Percentiles rank a stretch among this genome's conserved stretches.
phyloP scores from a whole-genome alignment of 305 asterid species.

The Coffea humblotiana region DNA sequence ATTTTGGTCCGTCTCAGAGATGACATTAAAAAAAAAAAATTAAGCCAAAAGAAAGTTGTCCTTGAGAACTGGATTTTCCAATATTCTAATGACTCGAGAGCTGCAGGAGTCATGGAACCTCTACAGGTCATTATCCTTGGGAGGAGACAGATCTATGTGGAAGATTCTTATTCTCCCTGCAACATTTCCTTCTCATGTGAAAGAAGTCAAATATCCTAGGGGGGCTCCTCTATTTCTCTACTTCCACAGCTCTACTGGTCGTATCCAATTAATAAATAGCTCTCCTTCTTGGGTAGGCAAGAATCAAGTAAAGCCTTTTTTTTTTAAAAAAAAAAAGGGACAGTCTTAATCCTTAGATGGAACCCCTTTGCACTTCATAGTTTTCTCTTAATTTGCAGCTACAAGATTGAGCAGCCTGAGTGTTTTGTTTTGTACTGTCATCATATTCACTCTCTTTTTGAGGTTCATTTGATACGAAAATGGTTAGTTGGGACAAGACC shows the following conservation, averaged over 20 bases:
- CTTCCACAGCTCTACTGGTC: not conserved
- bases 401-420: not conserved
- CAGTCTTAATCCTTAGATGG: too few species aligned
- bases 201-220: conserved; percentile 1
- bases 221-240: not conserved
- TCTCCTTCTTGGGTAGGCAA: not conserved
- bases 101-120: conserved; percentile 12
- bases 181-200: not conserved
- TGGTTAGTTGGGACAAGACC: too few species aligned
- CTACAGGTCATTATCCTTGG: conserved; percentile 8
- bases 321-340: too few species aligned
- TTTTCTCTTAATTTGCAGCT: too few species aligned
- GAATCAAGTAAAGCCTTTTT: not conserved
- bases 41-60: not conserved
- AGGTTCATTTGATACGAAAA: too few species aligned
- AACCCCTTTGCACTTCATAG: too few species aligned
- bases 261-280: not conserved
- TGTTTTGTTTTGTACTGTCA: too few species aligned
- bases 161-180: conserved; percentile 5
- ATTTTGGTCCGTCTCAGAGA: conserved; percentile 15
- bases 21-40: conserved; percentile 1
- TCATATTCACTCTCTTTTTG: too few species aligned
- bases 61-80: conserved; percentile 13
- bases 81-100: conserved; percentile 5
- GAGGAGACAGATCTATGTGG: not conserved